Evolutionary conservation across 2,329 filamentous ascomycete species (phyloP), one percentile per base, ranked within the genome.

Genomic region (Neonectria hederae): DNA sequence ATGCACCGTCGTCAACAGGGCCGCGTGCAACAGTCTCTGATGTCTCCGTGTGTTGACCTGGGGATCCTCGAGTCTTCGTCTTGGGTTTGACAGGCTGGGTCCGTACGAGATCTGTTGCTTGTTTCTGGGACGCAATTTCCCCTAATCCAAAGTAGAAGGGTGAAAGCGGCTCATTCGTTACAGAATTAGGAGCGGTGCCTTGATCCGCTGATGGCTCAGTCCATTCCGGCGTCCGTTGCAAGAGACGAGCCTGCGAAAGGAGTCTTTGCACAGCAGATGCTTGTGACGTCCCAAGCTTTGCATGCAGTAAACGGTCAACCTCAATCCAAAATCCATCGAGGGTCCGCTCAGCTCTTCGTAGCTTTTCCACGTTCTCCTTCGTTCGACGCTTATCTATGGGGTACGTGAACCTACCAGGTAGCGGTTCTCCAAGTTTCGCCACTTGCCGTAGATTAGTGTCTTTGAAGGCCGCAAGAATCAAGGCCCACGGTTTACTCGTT

Each of bases 171-270:
- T 17, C 14, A n/a, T 40, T 17, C 8, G 14, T n/a, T n/a, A 17
- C 3, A 40, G 35, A 6, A n/a, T 10, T 32, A 13, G 35, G 5
- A 14, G 8, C 9, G 17, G 8, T 4, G 7, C n/a, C 8, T 40
- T 40, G 35, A 8, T 5, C 43, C n/a, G 67, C 48, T 9, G 69
- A 46, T 0, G 78, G 77, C 57, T 84, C 81, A 26, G 79, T 68
- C 83, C 84, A 87, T 13, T 80, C 77, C 1, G 80, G 76, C 0
- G 84, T 88, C 19, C 86, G 78, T 35, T 81, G 80, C 7, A 87
- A 68, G 1, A 65, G 68, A 4, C 81, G 79, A 0, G 66, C 49
- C 30, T 78, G 72, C 0, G 74, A 75, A 5, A 83, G 66, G 0
- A 82, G 62, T 1, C 65, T 60, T 10, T 69, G 22, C 3, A 76